A percentile compares a stretch with the other conserved stretches of the same genome.
These are phyloP conservation scores for Anthoceros angustus DNA, from an alignment of 225 moss, liverwort and hornwort species.

Conservation along the genomic window DNA sequence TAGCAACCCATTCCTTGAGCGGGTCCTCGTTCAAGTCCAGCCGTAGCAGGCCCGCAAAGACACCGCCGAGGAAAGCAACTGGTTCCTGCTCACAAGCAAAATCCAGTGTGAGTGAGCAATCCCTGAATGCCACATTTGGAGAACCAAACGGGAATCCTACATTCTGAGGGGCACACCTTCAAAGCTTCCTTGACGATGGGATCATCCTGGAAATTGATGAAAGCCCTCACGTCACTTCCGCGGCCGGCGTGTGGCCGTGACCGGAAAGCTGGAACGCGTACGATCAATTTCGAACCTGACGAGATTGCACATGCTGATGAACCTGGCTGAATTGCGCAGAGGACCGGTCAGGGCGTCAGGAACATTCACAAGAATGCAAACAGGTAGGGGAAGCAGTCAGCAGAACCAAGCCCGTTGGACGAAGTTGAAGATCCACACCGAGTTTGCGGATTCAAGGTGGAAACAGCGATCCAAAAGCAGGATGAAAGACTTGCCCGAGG, in stretches of 20 bases:
- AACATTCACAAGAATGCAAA: background rate
- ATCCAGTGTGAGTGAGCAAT: background rate
- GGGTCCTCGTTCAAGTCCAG: conserved; percentile 92
- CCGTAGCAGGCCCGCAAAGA: conserved; percentile 82
- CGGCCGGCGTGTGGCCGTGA: background rate
- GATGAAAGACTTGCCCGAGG: no score
- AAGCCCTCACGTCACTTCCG: background rate
- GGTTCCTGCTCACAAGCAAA: conserved; percentile 56
- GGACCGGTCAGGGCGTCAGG: background rate
- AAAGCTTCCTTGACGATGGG: background rate
- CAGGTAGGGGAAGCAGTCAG: no score
- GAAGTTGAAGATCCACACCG: no score
- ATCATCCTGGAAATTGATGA: background rate
- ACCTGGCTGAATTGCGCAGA: background rate
- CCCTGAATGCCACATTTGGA: background rate
- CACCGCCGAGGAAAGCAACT: conserved; percentile 73
- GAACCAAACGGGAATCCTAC: background rate
- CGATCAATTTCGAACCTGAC: background rate
- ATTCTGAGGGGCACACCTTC: background rate
- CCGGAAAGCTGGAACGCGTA: background rate
- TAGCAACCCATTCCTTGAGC: conserved; percentile 77
- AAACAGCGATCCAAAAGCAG: no score
- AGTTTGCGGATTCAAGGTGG: no score
- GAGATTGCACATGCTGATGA: background rate
- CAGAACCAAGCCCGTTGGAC: no score